Evolutionary conservation across 148 eudicot genomes (phyloP).

Genomic region (Rhododendron griersonianum): DNA sequence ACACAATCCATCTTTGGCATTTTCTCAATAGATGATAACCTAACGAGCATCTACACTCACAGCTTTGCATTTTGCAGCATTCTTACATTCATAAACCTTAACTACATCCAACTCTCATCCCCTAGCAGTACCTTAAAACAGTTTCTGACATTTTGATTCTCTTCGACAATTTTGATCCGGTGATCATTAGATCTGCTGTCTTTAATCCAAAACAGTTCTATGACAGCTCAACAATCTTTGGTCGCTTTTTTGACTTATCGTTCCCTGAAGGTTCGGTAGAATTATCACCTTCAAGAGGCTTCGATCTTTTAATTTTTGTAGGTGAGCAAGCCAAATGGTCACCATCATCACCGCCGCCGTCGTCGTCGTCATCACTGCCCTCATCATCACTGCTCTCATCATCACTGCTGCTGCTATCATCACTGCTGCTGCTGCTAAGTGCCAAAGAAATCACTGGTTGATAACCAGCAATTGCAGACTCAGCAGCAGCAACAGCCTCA

Average conservation of each 20-base stretch:
- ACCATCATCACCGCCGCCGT: not conserved
- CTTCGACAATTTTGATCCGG: not conserved
- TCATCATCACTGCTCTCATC: not conserved
- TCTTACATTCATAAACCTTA: not conserved
- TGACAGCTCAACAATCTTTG: conserved; percentile 75
- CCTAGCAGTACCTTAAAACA: not conserved
- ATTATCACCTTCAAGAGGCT: conserved; percentile 4
- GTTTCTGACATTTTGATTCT: not conserved
- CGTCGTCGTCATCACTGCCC: not conserved
- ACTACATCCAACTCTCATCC: not conserved
- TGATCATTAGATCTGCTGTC: not conserved
- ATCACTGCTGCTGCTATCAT: not conserved
- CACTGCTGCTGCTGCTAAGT: conserved; percentile 20
- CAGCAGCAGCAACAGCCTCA: conserved; percentile 84
- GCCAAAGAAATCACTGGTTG: conserved; percentile 38
- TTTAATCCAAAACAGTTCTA: conserved; percentile 3
- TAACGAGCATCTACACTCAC: not conserved
- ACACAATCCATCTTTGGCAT: not conserved
- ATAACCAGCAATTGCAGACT: conserved; percentile 63
- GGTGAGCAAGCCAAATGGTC: not conserved
- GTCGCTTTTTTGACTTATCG: conserved; percentile 33
- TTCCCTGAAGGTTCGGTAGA: conserved; percentile 20
- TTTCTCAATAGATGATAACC: not conserved
- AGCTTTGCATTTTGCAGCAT: not conserved
- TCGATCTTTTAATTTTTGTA: not conserved